Percentiles rank a stretch among this genome's conserved stretches.
These are phyloP conservation scores for Lactarius trivialis DNA, from an alignment of 768 basidiomycete species.

Conservation along the genomic window DNA sequence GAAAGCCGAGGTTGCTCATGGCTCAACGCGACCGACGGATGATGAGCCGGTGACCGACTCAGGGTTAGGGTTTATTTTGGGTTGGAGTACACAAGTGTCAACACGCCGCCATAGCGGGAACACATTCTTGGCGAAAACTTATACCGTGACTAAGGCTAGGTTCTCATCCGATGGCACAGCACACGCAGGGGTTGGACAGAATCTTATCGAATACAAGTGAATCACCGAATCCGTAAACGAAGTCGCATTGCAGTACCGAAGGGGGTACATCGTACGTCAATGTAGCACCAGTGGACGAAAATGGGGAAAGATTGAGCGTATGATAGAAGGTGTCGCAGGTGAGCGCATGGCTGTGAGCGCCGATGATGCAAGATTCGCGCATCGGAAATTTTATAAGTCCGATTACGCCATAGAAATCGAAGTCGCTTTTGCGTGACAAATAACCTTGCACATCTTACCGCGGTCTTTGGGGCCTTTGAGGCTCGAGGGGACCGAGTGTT, in stretches of 20 bases:
- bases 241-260: neutral
- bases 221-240: conserved; percentile 2
- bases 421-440: too few species aligned
- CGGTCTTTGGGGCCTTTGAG: neutral
- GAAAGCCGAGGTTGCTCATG: conserved; percentile 52
- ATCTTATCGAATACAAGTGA: conserved; percentile 5
- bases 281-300: neutral
- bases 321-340: neutral
- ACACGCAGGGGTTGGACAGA: neutral
- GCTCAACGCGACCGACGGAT: conserved; percentile 19
- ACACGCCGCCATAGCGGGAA: conserved; percentile 11
- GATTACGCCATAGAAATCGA: conserved; percentile 1
- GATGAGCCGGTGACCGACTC: neutral
- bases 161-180: neutral
- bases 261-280: conserved; percentile 1
- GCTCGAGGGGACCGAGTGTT: neutral
- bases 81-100: neutral
- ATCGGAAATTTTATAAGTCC: conserved; percentile 3
- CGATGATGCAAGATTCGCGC: conserved; percentile 12
- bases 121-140: neutral
- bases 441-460: too few species aligned
- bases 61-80: conserved; percentile 1
- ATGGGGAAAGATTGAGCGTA: conserved; percentile 1
- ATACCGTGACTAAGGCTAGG: neutral
- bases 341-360: neutral